Evolutionary conservation across 2,329 filamentous ascomycete genomes (phyloP), one percentile per base, ranked within the genome.

Genomic region (Xylaria multiplex): DNA sequence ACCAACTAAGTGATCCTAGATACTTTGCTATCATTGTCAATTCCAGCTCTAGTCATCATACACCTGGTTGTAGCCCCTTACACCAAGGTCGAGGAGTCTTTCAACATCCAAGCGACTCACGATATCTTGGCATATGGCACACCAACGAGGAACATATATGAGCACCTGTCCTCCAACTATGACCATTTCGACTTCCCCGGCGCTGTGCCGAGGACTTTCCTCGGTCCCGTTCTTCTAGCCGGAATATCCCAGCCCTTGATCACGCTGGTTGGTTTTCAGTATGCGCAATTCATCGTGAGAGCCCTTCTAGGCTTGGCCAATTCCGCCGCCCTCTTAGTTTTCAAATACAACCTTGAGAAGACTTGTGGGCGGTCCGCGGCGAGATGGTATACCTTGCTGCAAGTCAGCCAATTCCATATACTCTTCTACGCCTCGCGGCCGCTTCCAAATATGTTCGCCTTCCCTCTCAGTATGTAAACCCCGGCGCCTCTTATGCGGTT

Each of bases 51-150:
- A 40, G 83, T 92, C 72, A 77, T 91, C 65, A 62, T 91, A 61
- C 92, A 97, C 78, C 87, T 97, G 62, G 75, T 88, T 67, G 77
- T 89, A 27, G 88, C 94, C 11, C 96, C 96, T 0, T 95, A 96
- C 81, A 97, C 94, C 64, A 99, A 99, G 79, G 96, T 99, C 66
- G 96, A 99, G 79, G 96, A 99, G 80, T 98, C 95, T 0, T 98
- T 99, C 86, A 97, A 97, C 78, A 88, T 98, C 65, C 96, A 99
- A 79, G 96, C 96, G 6, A 87, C 90, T 2, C 96, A 98, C 79
- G 96, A 99, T 78, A 91, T 99, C 42, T 79, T 97, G 66, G 86
- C 87, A 43, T 93, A 96, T 77, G 93, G 93, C 27, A 88, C 92
- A 1, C 92, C 93, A 0, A 85, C 82, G 1, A 77, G 79, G 22